These are phyloP conservation scores for Dacryopinax primogenitus DNA, from an alignment of 768 basidiomycete species.

Conservation along the genomic window DNA sequence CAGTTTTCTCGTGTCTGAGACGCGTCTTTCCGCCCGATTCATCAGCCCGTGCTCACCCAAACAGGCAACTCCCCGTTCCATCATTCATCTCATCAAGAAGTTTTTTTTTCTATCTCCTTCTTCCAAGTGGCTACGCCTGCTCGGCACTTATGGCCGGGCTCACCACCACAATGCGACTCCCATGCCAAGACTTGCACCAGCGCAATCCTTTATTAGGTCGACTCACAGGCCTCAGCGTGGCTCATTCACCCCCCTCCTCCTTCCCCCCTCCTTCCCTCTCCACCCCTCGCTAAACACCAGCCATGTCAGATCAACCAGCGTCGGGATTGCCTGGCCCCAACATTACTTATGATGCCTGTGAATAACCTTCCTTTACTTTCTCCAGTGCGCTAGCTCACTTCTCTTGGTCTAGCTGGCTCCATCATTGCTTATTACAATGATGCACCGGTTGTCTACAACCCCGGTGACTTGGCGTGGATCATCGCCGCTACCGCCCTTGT, in stretches of 20 bases:
- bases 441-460: constrained; percentile 34
- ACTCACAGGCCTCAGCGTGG: background rate
- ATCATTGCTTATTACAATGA: constrained; percentile 14
- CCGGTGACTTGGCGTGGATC: constrained; percentile 59
- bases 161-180: background rate
- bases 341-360: constrained; percentile 3
- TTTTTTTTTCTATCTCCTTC: background rate
- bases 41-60: background rate
- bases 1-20: constrained; percentile 3
- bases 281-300: background rate
- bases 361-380: background rate
- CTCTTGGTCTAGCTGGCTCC: constrained; percentile 9
- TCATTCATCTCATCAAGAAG: background rate
- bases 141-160: background rate
- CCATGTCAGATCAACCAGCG: background rate
- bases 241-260: background rate
- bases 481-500: constrained; percentile 66
- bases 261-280: background rate
- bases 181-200: background rate
- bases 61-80: background rate
- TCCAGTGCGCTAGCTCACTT: background rate
- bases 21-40: background rate
- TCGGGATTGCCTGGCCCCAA: background rate
- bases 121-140: background rate
- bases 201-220: constrained; percentile 4